Evolutionary conservation across 2,329 filamentous ascomycete species (phyloP).

Genomic region (Phaeoacremonium minimum): DNA sequence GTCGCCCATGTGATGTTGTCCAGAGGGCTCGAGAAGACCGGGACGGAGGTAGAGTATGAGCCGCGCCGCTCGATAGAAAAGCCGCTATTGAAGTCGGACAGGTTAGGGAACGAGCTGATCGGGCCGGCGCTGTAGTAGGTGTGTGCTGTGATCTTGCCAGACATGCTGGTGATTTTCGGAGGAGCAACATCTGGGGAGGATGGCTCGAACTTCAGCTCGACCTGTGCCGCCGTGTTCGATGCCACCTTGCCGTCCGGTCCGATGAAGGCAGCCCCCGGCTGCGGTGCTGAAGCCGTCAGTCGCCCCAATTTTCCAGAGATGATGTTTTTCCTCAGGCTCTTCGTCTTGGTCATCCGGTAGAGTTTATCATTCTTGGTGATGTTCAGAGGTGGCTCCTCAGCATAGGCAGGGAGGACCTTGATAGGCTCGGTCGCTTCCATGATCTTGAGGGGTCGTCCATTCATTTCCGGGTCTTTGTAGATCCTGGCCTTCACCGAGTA

Average conservation of each 20-base stretch:
- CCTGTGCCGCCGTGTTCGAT: slow-evolving; percentile 33
- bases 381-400: slow-evolving; percentile 47
- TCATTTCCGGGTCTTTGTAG: slow-evolving; percentile 22
- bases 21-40: slow-evolving; percentile 30
- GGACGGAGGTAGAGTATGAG: slow-evolving; percentile 40
- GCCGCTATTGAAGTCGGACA: slow-evolving; percentile 35
- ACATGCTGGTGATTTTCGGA: slow-evolving; percentile 43
- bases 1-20: slow-evolving; percentile 36
- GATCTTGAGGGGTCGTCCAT: slow-evolving; percentile 20
- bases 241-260: slow-evolving; percentile 41
- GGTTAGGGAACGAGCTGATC: slow-evolving; percentile 43
- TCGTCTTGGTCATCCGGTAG: slow-evolving; percentile 46
- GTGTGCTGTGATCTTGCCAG: slow-evolving; percentile 45
- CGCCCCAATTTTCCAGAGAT: slow-evolving; percentile 46
- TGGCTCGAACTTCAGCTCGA: slow-evolving; percentile 45
- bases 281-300: slow-evolving; percentile 38
- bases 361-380: slow-evolving; percentile 41
- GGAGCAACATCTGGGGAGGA: slow-evolving; percentile 33
- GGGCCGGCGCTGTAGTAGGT: slow-evolving; percentile 47
- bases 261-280: slow-evolving; percentile 45
- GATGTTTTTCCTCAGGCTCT: slow-evolving; percentile 48
- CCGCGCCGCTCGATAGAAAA: slow-evolving; percentile 34
- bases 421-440: slow-evolving; percentile 39
- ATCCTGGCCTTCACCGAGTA: slow-evolving; percentile 47
- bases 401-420: slow-evolving; percentile 46